Evolutionary conservation across 129 eudicot species (phyloP).

Genomic region (Chrysanthemum makinoi): DNA sequence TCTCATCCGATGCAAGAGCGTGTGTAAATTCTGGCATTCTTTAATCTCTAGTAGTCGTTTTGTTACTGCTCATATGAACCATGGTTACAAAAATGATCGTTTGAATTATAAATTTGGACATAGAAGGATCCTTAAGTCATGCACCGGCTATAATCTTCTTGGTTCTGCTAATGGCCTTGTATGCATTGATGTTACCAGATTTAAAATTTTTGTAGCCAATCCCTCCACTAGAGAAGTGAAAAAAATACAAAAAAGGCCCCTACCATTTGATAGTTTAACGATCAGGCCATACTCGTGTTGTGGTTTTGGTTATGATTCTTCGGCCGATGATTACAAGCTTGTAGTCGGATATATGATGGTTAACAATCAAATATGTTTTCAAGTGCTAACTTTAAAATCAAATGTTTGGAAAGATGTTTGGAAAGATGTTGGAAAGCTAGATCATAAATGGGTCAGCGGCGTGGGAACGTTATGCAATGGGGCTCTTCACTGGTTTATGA

Average conservation of each 20-base stretch:
- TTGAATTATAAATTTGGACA: neutral
- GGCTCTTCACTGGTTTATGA: neutral
- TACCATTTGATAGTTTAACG: neutral
- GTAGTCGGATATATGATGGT: neutral
- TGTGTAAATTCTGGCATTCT: neutral
- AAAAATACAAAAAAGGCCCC: neutral
- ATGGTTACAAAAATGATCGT: neutral
- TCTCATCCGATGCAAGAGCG: neutral
- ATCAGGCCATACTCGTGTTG: neutral
- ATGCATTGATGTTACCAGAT: neutral
- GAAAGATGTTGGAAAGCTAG: neutral
- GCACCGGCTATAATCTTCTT: neutral
- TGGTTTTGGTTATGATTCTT: neutral
- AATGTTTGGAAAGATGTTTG: neutral
- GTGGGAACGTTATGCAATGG: neutral
- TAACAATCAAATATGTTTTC: neutral
- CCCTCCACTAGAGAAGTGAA: slow-evolving; percentile 13
- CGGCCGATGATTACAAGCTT: neutral
- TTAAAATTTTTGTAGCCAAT: slow-evolving; percentile 1
- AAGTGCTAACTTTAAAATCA: neutral
- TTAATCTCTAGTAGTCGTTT: neutral
- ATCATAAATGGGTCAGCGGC: neutral
- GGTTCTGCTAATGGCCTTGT: slow-evolving; percentile 17
- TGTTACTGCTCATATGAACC: neutral
- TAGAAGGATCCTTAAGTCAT: neutral